These are phyloP conservation scores for Mycocentrospora acerina DNA, from an alignment of 2,329 filamentous ascomycete species.

Conservation along the genomic window DNA sequence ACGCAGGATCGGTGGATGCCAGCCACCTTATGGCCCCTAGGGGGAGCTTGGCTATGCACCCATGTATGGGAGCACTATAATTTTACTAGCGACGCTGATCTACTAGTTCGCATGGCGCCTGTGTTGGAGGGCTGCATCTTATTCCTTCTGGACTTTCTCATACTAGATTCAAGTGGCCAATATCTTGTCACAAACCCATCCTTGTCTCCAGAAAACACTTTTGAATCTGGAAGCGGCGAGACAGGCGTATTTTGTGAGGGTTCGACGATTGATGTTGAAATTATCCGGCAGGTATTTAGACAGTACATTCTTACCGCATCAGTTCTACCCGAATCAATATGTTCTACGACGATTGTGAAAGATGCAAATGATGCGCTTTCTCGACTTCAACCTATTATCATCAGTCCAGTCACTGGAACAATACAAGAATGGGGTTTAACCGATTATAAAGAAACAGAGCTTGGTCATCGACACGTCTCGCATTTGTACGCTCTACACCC, in stretches of 20 bases:
- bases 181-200: constrained; percentile 41
- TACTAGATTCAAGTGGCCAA: constrained; percentile 23
- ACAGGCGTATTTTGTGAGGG: constrained; percentile 15
- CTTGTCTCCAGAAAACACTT: constrained; percentile 44
- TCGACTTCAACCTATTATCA: constrained; percentile 13
- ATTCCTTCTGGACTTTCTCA: constrained; percentile 46
- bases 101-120: constrained; percentile 20
- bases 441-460: constrained; percentile 46
- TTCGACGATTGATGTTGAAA: constrained; percentile 52
- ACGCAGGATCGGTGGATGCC: constrained; percentile 26
- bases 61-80: constrained; percentile 25
- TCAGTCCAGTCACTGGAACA: constrained; percentile 33
- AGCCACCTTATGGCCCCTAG: constrained; percentile 27
- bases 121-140: constrained; percentile 38
- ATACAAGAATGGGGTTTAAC: constrained; percentile 25
- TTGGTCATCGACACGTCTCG: constrained; percentile 54
- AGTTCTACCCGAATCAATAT: neutral
- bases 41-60: constrained; percentile 29
- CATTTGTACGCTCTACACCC: constrained; percentile 55
- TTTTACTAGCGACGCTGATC: constrained; percentile 19
- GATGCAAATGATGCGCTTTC: constrained; percentile 7
- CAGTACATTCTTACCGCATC: constrained; percentile 23
- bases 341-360: neutral
- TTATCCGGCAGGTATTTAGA: constrained; percentile 45
- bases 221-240: constrained; percentile 27